Evolutionary conservation across 768 basidiomycete species (phyloP), one percentile per base, ranked within the genome.

Genomic region (Boletus huronensis): DNA sequence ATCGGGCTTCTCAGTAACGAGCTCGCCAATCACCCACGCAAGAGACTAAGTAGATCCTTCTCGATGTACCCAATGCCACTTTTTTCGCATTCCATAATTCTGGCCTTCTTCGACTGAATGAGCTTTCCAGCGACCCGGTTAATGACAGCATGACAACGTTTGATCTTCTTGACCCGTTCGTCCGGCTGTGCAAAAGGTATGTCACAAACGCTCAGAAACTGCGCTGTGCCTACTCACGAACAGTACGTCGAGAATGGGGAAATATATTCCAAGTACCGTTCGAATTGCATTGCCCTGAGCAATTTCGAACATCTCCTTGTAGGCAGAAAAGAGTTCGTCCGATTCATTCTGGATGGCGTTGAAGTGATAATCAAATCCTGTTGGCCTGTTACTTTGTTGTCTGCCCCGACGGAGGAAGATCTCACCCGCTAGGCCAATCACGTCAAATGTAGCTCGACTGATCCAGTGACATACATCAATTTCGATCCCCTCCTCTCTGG

Each of bases 281-380:
- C 79, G 73, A 25, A 77, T 43, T n/a, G 70, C 70, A 34, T 67
- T 62, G 14, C 77, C 72, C 64, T 84, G 85, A 17, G 82, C 84
- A 5, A 83, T 77, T 52, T 79, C 86, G 54, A 93, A 93, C 85
- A 94, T 90, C 52, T 93, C 88, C 63, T 84, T 89, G 68, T 91
- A 90, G 0, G 92, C 90, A 29, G 70, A 68, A 59, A 92, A 87
- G 8, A 93, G 77, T 60, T 88, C 85, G 55, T 93, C 90, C 1
- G 86, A 77, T 64, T 90, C 86, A 42, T 90, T 79, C 43, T 87
- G 79, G 34, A 96, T 86, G 1, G 93, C 84, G 57, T 89, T 84
- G 74, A 97, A 93, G 53, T 86, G 77, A 63, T 95, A 95, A 58
- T 85, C 89, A 64, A 95, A 96, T 2, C 88, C 90, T 91, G 48